These are phyloP conservation scores for Teratosphaeria destructans DNA, from an alignment of 2,329 filamentous ascomycete genomes.

Conservation along the genomic window DNA sequence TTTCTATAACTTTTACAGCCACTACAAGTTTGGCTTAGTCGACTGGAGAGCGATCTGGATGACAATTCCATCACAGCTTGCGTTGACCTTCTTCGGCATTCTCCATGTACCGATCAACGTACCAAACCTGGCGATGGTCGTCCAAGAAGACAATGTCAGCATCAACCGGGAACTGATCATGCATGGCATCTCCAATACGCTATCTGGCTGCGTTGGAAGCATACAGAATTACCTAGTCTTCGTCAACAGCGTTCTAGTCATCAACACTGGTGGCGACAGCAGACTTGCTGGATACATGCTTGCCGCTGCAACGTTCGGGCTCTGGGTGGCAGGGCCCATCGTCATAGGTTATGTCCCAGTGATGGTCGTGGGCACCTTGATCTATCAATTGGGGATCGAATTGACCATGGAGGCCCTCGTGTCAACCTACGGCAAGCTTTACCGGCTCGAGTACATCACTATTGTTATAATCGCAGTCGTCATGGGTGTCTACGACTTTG, in stretches of 20 bases:
- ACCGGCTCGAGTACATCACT: conserved; percentile 78
- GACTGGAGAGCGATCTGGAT: conserved; percentile 75
- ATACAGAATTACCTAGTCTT: conserved; percentile 97
- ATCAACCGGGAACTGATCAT: conserved; percentile 85
- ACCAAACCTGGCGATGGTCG: conserved; percentile 79
- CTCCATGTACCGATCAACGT: conserved; percentile 98
- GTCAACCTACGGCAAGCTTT: conserved; percentile 78
- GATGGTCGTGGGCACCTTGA: conserved; percentile 91
- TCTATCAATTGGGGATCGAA: conserved; percentile 91
- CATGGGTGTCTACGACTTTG: conserved; percentile 96
- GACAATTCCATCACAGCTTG: conserved; percentile 88
- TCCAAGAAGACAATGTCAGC: conserved; percentile 83
- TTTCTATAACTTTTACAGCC: conserved; percentile 95
- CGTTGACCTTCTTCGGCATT: conserved; percentile 92
- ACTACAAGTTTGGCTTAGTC: conserved; percentile 58
- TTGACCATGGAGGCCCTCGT: conserved; percentile 80
- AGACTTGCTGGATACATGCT: conserved; percentile 79
- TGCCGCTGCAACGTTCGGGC: conserved; percentile 64
- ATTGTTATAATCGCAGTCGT: conserved; percentile 81
- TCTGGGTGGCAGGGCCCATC: conserved; percentile 75
- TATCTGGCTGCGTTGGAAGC: conserved; percentile 78
- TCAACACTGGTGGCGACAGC: conserved; percentile 79
- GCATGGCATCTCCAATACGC: conserved; percentile 83
- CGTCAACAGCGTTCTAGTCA: conserved; percentile 94
- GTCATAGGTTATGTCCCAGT: conserved; percentile 92